phyloP scores from a whole-genome alignment of 441 rosid genomes.

The Pelargonium cotyledonis region DNA sequence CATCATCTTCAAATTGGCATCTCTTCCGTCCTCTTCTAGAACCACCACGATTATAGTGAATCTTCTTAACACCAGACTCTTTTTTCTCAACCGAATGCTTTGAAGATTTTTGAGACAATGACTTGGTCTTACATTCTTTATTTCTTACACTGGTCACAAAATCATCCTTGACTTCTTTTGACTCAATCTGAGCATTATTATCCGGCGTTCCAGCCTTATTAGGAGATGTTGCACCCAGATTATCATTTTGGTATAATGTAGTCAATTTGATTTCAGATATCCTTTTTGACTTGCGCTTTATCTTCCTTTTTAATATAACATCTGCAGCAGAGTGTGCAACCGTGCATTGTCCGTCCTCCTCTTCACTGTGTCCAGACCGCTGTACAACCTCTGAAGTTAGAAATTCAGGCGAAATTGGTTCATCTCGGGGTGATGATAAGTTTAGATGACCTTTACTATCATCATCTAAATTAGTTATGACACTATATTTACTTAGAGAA shows the following conservation, averaged over 20 bases:
- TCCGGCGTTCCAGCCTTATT: conserved; percentile 27
- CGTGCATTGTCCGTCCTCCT: conserved; percentile 30
- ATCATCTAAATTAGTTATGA: neutral
- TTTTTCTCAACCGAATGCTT: conserved; percentile 26
- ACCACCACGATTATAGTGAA: conserved; percentile 24
- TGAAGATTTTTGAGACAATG: conserved; percentile 21
- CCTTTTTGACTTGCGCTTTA: conserved; percentile 58
- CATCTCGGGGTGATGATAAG: conserved; percentile 10
- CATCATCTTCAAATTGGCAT: conserved; percentile 59
- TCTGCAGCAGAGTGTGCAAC: conserved; percentile 15
- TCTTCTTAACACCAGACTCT: conserved; percentile 34
- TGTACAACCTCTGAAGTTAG: conserved; percentile 20
- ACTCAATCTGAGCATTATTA: conserved; percentile 27
- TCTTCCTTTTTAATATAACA: conserved; percentile 34
- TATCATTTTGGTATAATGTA: conserved; percentile 29
- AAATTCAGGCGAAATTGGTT: conserved; percentile 16
- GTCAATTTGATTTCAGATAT: conserved; percentile 54
- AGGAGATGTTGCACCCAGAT: conserved; percentile 19
- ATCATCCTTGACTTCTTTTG: conserved; percentile 29
- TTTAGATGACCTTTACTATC: conserved; percentile 8
- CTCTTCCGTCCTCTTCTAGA: conserved; percentile 37
- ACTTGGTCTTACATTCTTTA: conserved; percentile 22
- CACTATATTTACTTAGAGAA: neutral
- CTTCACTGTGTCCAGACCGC: conserved; percentile 30
- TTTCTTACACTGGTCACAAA: conserved; percentile 16